Percentiles rank a stretch among this genome's conserved stretches.
phyloP scores from a whole-genome alignment of 345 rosid genomes.

The Rhizophora mangle region DNA sequence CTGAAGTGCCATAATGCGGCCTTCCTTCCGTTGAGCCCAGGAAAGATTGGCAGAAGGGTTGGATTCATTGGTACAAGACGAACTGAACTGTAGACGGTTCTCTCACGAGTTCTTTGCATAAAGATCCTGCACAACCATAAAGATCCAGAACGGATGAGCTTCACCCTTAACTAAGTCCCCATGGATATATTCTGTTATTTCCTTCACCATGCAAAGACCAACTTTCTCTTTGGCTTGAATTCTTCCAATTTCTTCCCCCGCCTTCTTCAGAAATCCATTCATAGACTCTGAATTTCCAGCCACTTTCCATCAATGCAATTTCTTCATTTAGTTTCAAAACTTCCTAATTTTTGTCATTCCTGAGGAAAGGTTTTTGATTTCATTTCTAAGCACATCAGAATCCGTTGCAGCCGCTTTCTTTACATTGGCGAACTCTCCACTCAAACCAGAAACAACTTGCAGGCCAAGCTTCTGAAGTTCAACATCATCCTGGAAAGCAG shows the following conservation, averaged over 20 bases:
- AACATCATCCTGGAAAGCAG: conserved; percentile 53
- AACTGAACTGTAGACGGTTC: conserved; percentile 58
- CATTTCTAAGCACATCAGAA: conserved; percentile 54
- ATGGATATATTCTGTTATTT: conserved; percentile 87
- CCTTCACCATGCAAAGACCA: conserved; percentile 55
- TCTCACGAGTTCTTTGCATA: conserved; percentile 89
- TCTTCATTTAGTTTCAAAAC: conserved; percentile 42
- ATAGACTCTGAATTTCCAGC: conserved; percentile 55
- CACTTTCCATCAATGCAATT: conserved; percentile 23
- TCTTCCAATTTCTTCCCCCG: conserved; percentile 57
- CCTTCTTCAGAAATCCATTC: conserved; percentile 60
- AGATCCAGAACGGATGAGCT: conserved; percentile 73
- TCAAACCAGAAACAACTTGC: conserved; percentile 71
- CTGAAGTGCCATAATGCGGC: conserved; percentile 39
- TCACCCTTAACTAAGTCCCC: conserved; percentile 75
- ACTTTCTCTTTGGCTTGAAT: conserved; percentile 47
- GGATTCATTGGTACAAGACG: conserved; percentile 40
- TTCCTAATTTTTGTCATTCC: conserved; percentile 62
- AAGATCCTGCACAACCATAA: conserved; percentile 80
- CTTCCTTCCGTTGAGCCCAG: conserved; percentile 33
- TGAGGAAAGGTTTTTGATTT: conserved; percentile 45
- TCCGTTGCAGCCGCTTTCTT: conserved; percentile 95
- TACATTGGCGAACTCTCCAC: conserved; percentile 75
- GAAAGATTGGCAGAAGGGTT: conserved; percentile 43
- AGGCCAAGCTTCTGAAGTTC: conserved; percentile 78